Evolutionary conservation across 1,284 basidiomycete species (phyloP).

Genomic region (Mixia osmundae): DNA sequence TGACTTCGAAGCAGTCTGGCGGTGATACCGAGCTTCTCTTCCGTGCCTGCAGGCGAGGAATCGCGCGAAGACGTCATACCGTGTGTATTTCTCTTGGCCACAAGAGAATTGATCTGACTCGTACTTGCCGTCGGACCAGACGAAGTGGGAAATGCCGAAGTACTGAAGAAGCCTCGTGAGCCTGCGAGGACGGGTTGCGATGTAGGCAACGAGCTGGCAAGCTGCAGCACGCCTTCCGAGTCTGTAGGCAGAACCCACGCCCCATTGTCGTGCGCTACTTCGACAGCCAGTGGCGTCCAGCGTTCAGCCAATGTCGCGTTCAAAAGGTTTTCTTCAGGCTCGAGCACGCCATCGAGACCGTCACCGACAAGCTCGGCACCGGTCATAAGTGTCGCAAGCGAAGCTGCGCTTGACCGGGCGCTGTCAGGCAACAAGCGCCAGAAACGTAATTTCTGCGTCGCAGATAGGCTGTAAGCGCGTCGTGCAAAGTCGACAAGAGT

Average conservation of each 20-base stretch:
- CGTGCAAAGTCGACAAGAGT: neutral
- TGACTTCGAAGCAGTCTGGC: slow-evolving; percentile 1
- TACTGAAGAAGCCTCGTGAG: slow-evolving; percentile 4
- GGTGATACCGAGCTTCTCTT: neutral
- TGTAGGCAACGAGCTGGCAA: slow-evolving; percentile 9
- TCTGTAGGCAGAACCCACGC: slow-evolving; percentile 17
- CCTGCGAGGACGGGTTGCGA: slow-evolving; percentile 13
- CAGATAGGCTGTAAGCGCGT: neutral
- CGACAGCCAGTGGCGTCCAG: slow-evolving; percentile 19
- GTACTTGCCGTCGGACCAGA: neutral
- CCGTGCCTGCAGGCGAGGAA: neutral
- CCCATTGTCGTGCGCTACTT: slow-evolving; percentile 14
- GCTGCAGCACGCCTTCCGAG: slow-evolving; percentile 5
- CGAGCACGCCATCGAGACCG: too few species aligned
- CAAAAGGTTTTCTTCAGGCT: slow-evolving; percentile 9
- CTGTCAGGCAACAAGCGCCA: neutral
- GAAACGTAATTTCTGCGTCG: slow-evolving; percentile 3
- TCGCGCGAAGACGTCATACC: neutral
- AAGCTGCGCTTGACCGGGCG: slow-evolving; percentile 9
- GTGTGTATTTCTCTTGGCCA: neutral
- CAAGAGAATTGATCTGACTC: neutral
- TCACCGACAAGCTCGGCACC: too few species aligned
- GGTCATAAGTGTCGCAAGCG: slow-evolving; percentile 12
- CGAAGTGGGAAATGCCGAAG: neutral
- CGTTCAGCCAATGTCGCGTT: slow-evolving; percentile 18